phyloP scores from a whole-genome alignment of 129 eudicot species.

The Tagetes patula region DNA sequence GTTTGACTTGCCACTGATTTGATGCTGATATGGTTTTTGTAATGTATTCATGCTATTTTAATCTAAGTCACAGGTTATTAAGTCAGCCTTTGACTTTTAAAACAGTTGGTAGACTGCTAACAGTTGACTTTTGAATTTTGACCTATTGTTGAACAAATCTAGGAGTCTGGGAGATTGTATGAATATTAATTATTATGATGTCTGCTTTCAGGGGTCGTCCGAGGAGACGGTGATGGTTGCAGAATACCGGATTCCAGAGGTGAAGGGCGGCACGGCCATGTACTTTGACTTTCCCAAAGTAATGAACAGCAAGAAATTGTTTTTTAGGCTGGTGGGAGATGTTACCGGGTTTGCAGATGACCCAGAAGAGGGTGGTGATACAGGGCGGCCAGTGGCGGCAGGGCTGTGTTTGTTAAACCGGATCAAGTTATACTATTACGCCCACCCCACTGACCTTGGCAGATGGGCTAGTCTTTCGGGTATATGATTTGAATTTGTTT shows the following conservation, averaged over 20 bases:
- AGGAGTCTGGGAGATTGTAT: slow-evolving; percentile 8
- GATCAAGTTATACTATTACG: slow-evolving; percentile 72
- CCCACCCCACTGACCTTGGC: slow-evolving; percentile 74
- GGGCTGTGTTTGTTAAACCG: slow-evolving; percentile 68
- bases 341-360: slow-evolving; percentile 68
- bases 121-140: not conserved
- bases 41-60: not conserved
- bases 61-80: not conserved
- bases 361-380: slow-evolving; percentile 67
- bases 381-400: slow-evolving; percentile 48
- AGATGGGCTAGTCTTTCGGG: slow-evolving; percentile 89
- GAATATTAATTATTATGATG: not conserved
- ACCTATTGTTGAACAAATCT: not conserved
- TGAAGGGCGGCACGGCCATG: slow-evolving; percentile 65
- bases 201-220: slow-evolving; percentile 50
- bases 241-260: slow-evolving; percentile 83
- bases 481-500: slow-evolving; percentile 25
- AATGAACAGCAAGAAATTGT: slow-evolving; percentile 46
- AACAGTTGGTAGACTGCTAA: not conserved
- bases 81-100: not conserved
- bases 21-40: not conserved
- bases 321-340: slow-evolving; percentile 75
- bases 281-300: slow-evolving; percentile 84
- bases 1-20: too few species aligned
- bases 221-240: slow-evolving; percentile 62